Evolutionary conservation across 2,329 filamentous ascomycete species (phyloP).

Genomic region (Sarocladium kiliense): DNA sequence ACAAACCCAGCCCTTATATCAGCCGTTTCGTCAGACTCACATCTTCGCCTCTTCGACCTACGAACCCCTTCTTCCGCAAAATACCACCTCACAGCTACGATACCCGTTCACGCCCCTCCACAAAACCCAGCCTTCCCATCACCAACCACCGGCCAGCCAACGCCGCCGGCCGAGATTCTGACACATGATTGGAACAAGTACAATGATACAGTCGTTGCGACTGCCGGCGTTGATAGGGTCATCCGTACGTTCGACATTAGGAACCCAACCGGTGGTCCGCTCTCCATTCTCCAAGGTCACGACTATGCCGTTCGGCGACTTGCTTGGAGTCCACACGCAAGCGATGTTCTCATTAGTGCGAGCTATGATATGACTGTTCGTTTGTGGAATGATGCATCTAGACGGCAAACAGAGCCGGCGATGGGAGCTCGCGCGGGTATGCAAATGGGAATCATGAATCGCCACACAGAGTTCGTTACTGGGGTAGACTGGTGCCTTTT

Average conservation of each 20-base stretch:
- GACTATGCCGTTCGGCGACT: conserved; percentile 84
- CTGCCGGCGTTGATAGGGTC: conserved; percentile 80
- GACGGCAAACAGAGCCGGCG: conserved; percentile 28
- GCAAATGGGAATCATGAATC: conserved; percentile 82
- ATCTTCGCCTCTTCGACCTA: conserved; percentile 87
- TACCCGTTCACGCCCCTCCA: conserved; percentile 73
- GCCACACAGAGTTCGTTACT: conserved; percentile 92
- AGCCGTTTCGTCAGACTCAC: conserved; percentile 82
- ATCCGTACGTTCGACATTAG: conserved; percentile 90
- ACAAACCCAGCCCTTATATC: conserved; percentile 82
- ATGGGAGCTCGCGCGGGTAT: conserved; percentile 47
- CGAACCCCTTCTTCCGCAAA: conserved; percentile 78
- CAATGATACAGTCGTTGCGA: conserved; percentile 75
- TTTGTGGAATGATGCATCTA: conserved; percentile 76
- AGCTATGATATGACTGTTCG: conserved; percentile 98
- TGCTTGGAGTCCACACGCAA: conserved; percentile 91
- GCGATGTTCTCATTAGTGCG: conserved; percentile 78
- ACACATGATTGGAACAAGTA: conserved; percentile 99
- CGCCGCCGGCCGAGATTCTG: conserved; percentile 71
- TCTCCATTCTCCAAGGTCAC: conserved; percentile 74
- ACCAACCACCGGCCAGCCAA: conserved; percentile 26
- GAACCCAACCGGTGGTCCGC: conserved; percentile 65
- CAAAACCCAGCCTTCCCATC: conserved; percentile 28
- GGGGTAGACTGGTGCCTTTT: conserved; percentile 98
- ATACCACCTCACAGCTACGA: conserved; percentile 78